phyloP scores from a whole-genome alignment of 2,329 filamentous ascomycete species.

The Trichoderma sp. region DNA sequence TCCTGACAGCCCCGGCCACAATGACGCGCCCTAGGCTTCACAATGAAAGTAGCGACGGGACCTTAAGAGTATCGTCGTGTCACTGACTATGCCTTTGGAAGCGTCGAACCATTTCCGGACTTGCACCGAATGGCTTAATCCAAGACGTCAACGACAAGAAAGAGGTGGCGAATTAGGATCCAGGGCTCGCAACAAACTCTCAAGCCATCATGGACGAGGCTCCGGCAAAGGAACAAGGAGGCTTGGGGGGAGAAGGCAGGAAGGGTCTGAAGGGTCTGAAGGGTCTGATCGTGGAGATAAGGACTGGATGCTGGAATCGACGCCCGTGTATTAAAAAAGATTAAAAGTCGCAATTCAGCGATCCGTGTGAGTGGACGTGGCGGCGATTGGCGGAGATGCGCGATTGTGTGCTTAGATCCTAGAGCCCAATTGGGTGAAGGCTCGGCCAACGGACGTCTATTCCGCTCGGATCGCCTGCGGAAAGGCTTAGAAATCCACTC shows the following conservation, averaged over 20 bases:
- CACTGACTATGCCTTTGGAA: background rate
- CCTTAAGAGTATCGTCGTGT: slow-evolving; percentile 6
- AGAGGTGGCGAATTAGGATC: background rate
- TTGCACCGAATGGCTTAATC: background rate
- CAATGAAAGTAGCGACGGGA: background rate
- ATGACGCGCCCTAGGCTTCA: background rate
- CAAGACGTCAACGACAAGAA: background rate
- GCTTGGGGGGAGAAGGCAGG: background rate
- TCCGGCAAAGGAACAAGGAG: background rate
- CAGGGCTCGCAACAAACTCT: background rate
- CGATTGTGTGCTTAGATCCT: slow-evolving; percentile 22
- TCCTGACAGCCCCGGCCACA: background rate
- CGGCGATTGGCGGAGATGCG: slow-evolving; percentile 13
- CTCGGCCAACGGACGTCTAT: slow-evolving; percentile 5
- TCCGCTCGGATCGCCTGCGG: slow-evolving; percentile 2
- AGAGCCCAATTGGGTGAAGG: slow-evolving; percentile 15
- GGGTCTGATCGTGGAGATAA: slow-evolving; percentile 16
- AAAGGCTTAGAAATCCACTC: slow-evolving; percentile 1
- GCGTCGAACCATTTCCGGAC: slow-evolving; percentile 11
- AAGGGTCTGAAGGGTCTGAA: background rate
- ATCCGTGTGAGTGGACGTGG: slow-evolving; percentile 17
- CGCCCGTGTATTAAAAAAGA: background rate
- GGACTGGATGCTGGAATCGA: background rate
- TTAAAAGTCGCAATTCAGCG: slow-evolving; percentile 15
- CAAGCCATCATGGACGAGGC: background rate